phyloP scores from a whole-genome alignment of 176 grass and related monocot species.

The Carex kokanica region DNA sequence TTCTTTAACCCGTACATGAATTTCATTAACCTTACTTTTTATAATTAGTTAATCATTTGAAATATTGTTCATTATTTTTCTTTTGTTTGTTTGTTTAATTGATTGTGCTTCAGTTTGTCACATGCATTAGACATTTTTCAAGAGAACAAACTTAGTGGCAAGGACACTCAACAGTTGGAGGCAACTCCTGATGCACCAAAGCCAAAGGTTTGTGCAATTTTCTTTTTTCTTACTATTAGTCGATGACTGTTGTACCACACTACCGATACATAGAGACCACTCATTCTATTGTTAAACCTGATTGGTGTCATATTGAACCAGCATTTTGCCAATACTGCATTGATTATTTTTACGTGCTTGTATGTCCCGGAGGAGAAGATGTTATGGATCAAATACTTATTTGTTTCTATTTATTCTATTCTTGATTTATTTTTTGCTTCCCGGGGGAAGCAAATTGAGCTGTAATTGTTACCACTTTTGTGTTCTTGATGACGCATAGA shows the following conservation, averaged over 20 bases:
- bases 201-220: conserved; percentile 17
- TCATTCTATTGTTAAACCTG: not conserved
- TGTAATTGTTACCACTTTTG: not conserved
- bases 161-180: conserved; percentile 84
- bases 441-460: not conserved
- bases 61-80: not conserved
- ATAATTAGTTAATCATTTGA: not conserved
- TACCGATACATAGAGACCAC: not conserved
- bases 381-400: not conserved
- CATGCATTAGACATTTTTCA: conserved; percentile 90
- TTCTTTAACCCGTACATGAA: not conserved
- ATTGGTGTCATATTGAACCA: not conserved
- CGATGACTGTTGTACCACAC: not conserved
- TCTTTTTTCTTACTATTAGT: conserved; percentile 24
- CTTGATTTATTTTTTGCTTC: not conserved
- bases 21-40: not conserved
- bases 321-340: not conserved
- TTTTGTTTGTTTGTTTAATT: conserved; percentile 5
- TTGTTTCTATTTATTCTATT: not conserved
- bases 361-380: not conserved
- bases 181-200: conserved; percentile 44
- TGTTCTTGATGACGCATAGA: not conserved
- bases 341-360: not conserved
- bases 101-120: conserved; percentile 51
- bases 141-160: conserved; percentile 55